Evolutionary conservation across 495 filamentous ascomycete genomes (phyloP).

Genomic region (Umbilicaria muhlenbergii): DNA sequence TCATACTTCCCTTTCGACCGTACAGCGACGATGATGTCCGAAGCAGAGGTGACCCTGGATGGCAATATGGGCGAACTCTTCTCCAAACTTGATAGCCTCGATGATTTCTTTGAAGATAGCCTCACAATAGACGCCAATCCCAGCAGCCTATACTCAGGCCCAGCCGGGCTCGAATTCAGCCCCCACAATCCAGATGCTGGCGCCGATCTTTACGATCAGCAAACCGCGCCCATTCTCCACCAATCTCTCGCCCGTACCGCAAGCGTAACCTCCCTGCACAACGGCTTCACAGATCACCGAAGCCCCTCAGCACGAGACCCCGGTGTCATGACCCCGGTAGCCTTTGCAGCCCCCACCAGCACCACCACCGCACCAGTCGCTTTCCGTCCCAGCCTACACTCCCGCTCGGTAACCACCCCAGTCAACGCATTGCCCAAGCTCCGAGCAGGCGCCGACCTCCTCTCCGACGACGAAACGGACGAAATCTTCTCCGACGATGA

Average conservation of each 20-base stretch:
- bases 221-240: slow-evolving; percentile 79
- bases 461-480: slow-evolving; percentile 42
- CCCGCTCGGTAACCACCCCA: slow-evolving; percentile 61
- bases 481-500: slow-evolving; percentile 33
- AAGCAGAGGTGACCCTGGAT: slow-evolving; percentile 38
- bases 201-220: slow-evolving; percentile 83
- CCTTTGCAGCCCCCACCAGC: slow-evolving; percentile 28
- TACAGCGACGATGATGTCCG: slow-evolving; percentile 82
- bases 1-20: slow-evolving; percentile 60
- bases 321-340: slow-evolving; percentile 48
- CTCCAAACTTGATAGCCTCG: slow-evolving; percentile 78
- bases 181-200: slow-evolving; percentile 51
- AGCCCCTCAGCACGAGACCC: slow-evolving; percentile 35
- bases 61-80: slow-evolving; percentile 73
- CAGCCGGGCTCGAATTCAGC: slow-evolving; percentile 40
- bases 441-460: slow-evolving; percentile 18
- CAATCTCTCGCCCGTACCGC: slow-evolving; percentile 60
- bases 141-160: slow-evolving; percentile 43
- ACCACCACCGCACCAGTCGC: slow-evolving; percentile 11
- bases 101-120: slow-evolving; percentile 81
- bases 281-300: slow-evolving; percentile 66
- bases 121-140: slow-evolving; percentile 27
- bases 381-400: slow-evolving; percentile 41
- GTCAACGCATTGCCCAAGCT: slow-evolving; percentile 33
- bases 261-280: slow-evolving; percentile 70